These are phyloP conservation scores for Rhinocladiella mackenziei DNA, from an alignment of 2,329 filamentous ascomycete species.

Conservation along the genomic window DNA sequence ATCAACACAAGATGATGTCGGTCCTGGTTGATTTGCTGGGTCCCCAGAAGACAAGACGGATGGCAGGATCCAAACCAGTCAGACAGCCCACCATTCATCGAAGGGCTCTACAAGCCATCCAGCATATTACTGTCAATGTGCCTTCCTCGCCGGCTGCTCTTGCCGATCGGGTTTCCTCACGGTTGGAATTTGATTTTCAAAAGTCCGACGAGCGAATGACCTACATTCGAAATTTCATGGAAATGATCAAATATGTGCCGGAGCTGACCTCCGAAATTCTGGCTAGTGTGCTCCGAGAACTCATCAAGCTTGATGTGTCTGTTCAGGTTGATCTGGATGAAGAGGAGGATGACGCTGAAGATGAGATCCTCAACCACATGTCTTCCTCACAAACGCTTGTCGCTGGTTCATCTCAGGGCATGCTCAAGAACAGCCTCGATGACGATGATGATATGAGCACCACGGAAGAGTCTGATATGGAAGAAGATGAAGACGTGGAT, in stretches of 20 bases:
- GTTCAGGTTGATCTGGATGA: conserved; percentile 93
- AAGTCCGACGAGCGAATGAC: conserved; percentile 73
- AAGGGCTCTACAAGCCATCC: conserved; percentile 71
- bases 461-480: conserved; percentile 67
- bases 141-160: conserved; percentile 72
- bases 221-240: conserved; percentile 83
- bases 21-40: conserved; percentile 79
- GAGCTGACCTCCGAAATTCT: conserved; percentile 76
- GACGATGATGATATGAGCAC: conserved; percentile 34
- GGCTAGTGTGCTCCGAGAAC: conserved; percentile 74
- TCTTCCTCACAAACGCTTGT: conserved; percentile 29
- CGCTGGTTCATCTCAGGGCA: conserved; percentile 35
- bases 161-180: conserved; percentile 60
- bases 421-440: conserved; percentile 51
- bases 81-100: conserved; percentile 62
- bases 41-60: conserved; percentile 50
- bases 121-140: conserved; percentile 73
- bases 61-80: conserved; percentile 56
- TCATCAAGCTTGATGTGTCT: conserved; percentile 92
- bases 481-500: conserved; percentile 58
- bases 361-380: conserved; percentile 62
- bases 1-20: conserved; percentile 67
- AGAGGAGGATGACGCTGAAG: conserved; percentile 79
- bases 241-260: conserved; percentile 70
- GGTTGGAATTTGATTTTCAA: conserved; percentile 74